phyloP scores from a whole-genome alignment of 768 basidiomycete genomes.

The Lactifluus pinguis region DNA sequence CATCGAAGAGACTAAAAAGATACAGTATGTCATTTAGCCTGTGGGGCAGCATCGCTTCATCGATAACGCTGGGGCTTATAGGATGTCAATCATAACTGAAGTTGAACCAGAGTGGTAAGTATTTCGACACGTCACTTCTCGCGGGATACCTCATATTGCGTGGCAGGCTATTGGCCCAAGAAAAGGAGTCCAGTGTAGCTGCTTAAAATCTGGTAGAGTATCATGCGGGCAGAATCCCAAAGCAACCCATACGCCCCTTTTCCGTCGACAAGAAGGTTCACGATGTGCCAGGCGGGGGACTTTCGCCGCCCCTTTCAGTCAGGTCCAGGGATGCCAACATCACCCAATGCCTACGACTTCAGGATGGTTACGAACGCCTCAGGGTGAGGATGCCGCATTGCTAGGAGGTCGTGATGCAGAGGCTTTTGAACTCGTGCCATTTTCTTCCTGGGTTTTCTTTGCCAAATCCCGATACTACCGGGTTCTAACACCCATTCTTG shows the following conservation, averaged over 20 bases:
- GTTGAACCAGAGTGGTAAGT: constrained; percentile 89
- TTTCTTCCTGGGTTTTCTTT: not conserved
- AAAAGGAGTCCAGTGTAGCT: not conserved
- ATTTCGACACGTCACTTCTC: not conserved
- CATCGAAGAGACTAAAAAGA: constrained; percentile 93
- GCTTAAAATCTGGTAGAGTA: not conserved
- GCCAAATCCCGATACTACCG: not conserved
- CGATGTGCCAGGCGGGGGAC: not conserved
- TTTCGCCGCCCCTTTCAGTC: not conserved
- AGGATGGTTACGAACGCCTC: not conserved
- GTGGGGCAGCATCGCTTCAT: not conserved
- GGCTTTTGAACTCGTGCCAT: constrained; percentile 3
- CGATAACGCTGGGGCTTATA: constrained; percentile 26
- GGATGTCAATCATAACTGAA: constrained; percentile 88
- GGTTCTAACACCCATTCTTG: not conserved
- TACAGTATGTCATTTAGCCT: constrained; percentile 47
- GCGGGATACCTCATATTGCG: not conserved
- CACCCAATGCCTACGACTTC: not conserved
- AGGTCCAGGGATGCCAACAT: not conserved
- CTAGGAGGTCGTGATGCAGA: not conserved
- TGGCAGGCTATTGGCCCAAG: constrained; percentile 9
- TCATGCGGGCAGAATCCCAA: not conserved
- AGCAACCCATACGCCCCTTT: not conserved
- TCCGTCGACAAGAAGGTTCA: not conserved
- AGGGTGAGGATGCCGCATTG: not conserved